Evolutionary conservation across 2,329 filamentous ascomycete genomes (phyloP).

Genomic region (Xylaria sp.): DNA sequence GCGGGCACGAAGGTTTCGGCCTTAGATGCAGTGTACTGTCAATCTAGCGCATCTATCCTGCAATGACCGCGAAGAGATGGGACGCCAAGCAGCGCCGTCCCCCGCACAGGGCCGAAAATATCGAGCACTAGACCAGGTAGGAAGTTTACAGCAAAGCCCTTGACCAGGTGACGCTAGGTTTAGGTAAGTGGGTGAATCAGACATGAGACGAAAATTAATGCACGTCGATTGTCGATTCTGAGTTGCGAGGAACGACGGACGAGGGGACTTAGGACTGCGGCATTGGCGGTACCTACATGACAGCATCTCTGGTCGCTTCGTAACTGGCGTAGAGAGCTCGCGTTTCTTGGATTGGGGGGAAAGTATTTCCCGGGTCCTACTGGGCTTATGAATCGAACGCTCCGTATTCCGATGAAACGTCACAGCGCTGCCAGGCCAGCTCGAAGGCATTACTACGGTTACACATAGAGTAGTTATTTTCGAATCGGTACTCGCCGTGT

Average conservation of each 20-base stretch:
- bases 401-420: background rate
- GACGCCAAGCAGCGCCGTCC: slow-evolving; percentile 2
- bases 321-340: background rate
- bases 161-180: background rate
- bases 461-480: background rate
- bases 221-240: background rate
- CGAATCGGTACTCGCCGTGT: too few species aligned
- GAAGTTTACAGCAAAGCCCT: too few species aligned
- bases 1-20: background rate
- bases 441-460: background rate
- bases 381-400: background rate
- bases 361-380: background rate
- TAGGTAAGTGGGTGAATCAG: background rate
- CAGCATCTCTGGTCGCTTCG: too few species aligned
- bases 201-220: background rate
- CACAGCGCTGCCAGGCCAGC: background rate
- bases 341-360: background rate
- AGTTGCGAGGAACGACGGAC: background rate
- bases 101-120: slow-evolving; percentile 1
- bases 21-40: background rate
- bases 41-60: background rate
- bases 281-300: too few species aligned
- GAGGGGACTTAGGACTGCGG: too few species aligned
- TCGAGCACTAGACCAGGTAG: background rate
- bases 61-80: background rate